Evolutionary conservation across 495 filamentous ascomycete species (phyloP).

Genomic region (Aspergillus carlsbadensis): DNA sequence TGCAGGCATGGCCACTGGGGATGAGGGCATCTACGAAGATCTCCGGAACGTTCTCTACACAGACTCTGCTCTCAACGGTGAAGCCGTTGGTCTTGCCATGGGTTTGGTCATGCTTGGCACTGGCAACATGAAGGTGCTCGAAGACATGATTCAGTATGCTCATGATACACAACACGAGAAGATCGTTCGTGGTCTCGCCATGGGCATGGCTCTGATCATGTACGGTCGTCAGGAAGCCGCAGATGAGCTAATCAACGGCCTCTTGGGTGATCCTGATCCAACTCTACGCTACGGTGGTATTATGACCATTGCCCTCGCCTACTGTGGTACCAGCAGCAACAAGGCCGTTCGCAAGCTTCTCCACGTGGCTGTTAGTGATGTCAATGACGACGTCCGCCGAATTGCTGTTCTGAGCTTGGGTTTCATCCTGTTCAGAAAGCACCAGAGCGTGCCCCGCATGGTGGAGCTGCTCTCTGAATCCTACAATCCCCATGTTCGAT

Average conservation of each 20-base stretch:
- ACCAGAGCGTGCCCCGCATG: conserved; percentile 95
- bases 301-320: conserved; percentile 97
- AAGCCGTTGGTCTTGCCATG: conserved; percentile 94
- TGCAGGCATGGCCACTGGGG: conserved; percentile 95
- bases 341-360: conserved; percentile 97
- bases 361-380: conserved; percentile 96
- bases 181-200: conserved; percentile 89
- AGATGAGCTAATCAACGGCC: conserved; percentile 88
- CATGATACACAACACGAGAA: conserved; percentile 99
- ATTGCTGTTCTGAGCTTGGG: conserved; percentile 98
- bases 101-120: conserved; percentile 97
- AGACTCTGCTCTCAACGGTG: conserved; percentile 93
- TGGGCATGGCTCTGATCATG: conserved; percentile 99
- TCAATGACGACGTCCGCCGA: conserved; percentile 94
- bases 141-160: conserved; percentile 96
- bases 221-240: conserved; percentile 92
- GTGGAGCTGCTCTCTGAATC: conserved; percentile 98
- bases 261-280: conserved; percentile 91
- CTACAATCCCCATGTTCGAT: conserved; percentile 98
- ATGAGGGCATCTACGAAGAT: conserved; percentile 86
- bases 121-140: conserved; percentile 83
- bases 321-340: conserved; percentile 96
- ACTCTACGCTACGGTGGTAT: conserved; percentile 96
- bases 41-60: conserved; percentile 83
- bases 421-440: conserved; percentile 98